A percentile compares a stretch with the other conserved stretches of the same genome.
Evolutionary conservation across 192 early-diverging fungal genomes (phyloP).

Genomic region (Gaertneriomyces sp.): DNA sequence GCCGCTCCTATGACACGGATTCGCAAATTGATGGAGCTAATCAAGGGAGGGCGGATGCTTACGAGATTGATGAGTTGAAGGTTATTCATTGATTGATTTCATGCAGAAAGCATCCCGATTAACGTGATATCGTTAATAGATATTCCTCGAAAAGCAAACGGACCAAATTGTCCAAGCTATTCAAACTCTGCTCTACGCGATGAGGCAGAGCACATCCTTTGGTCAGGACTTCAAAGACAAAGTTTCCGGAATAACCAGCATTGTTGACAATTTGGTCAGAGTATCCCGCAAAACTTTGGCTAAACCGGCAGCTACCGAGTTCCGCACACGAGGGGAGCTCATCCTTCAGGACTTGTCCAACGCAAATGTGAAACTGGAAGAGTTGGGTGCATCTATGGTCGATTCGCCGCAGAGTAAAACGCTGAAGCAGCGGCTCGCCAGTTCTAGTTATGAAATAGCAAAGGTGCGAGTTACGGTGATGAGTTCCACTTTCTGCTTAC

Average conservation of each 20-base stretch:
- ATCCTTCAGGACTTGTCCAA: slow-evolving; percentile 59
- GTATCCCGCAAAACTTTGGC: slow-evolving; percentile 50
- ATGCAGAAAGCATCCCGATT: not conserved
- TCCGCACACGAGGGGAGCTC: slow-evolving; percentile 47
- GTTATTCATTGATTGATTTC: slow-evolving; percentile 16
- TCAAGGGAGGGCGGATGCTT: slow-evolving; percentile 10
- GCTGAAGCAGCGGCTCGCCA: slow-evolving; percentile 79
- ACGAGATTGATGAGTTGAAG: slow-evolving; percentile 46
- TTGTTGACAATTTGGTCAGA: slow-evolving; percentile 55
- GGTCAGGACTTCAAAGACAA: slow-evolving; percentile 54
- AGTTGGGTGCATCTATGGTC: slow-evolving; percentile 55
- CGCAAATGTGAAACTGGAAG: slow-evolving; percentile 51
- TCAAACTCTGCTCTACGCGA: slow-evolving; percentile 62
- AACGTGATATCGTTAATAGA: slow-evolving; percentile 32
- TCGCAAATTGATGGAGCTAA: not conserved
- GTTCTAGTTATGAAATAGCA: slow-evolving; percentile 84
- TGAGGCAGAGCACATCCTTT: slow-evolving; percentile 51
- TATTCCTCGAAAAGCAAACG: slow-evolving; percentile 66
- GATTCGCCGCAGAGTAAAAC: slow-evolving; percentile 48
- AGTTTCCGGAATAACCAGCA: slow-evolving; percentile 53
- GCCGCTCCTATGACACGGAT: not conserved
- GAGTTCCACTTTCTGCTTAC: not conserved
- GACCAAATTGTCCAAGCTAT: slow-evolving; percentile 75
- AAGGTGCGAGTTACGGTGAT: slow-evolving; percentile 38
- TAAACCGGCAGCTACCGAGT: slow-evolving; percentile 31